Conservation (phyloP, 139 green algal species). For the Volvox africanus region DNA sequence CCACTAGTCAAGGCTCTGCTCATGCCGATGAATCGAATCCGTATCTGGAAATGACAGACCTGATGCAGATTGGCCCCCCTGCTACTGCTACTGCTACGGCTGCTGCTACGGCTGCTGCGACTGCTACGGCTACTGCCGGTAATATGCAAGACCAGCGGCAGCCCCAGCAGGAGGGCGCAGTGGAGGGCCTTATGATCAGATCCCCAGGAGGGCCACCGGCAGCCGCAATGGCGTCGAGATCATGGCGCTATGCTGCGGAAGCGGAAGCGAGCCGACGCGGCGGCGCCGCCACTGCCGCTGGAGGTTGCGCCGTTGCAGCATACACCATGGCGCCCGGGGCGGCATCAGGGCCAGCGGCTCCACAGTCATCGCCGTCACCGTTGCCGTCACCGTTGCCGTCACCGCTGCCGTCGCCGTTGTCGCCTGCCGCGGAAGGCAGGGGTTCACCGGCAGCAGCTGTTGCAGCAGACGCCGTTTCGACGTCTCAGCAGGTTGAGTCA, state of each 20-base stretch:
- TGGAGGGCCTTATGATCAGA: too few species aligned
- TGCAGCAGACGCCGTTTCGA: too few species aligned
- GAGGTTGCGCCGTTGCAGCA: not conserved
- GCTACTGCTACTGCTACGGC: not conserved
- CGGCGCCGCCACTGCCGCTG: not conserved
- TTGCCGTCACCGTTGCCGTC: too few species aligned
- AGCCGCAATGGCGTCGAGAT: not conserved
- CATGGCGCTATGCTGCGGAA: not conserved
- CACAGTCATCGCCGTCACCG: too few species aligned
- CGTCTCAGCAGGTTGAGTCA: too few species aligned
- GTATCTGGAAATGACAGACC: not conserved
- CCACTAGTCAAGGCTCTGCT: not conserved
- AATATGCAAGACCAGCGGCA: too few species aligned
- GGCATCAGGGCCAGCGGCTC: not conserved
- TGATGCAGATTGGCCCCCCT: not conserved
- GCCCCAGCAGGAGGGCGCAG: too few species aligned
- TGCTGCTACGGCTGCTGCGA: too few species aligned
- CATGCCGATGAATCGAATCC: not conserved
- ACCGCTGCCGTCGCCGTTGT: not conserved
- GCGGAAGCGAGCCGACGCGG: not conserved
- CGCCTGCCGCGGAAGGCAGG: not conserved
- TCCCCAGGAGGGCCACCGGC: too few species aligned
- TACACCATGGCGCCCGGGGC: not conserved
- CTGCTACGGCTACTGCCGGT: too few species aligned
- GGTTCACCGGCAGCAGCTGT: not conserved